Base-by-base conservation (phyloP, 2,329 filamentous ascomycete genomes). In the Beauveria sp. region DNA sequence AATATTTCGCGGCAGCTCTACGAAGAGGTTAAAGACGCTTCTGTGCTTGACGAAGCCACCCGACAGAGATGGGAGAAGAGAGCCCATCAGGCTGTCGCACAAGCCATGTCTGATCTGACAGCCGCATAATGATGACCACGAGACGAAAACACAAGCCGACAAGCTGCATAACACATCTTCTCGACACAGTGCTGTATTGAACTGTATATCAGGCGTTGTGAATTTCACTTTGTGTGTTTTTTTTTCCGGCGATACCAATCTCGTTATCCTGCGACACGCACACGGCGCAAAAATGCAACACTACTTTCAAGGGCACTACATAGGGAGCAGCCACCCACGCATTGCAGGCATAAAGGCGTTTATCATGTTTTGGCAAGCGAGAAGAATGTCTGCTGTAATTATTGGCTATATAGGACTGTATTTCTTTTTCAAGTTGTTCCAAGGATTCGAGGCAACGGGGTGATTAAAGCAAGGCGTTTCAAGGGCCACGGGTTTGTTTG, bases 1-100 rank as follows among this genome's bases (percentile, higher is more conserved):
- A 88, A 89, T 64, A 87, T 98, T 40, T 97, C 91, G 48, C 88
- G 91, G 62, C 90, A 88, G 76, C 79, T 99, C 63, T 99, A 99
- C 75, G 91, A 86, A 66, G 83, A 86, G 64, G 79, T 84, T 51
- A 78, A 79, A 53, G 77, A 81, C 64, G 79, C 80, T 16, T 75
- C 80, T 22, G 75, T 79, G 26, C 80, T 95, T 34, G 84, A 89
- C 68, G 82, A 88, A 24, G 83, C 85, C 31, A 84, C 85, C 61
- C 83, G 86, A 62, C 83, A 83, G 65, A 83, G 82, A 53, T 91
- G 91, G 83, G 90, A 96, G 76, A 85, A 83, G 67, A 82, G 91
- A 69, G 93, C 92, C 16, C 84, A 80, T 20, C 83, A 87, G 50
- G 92, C 96, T 75, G 93, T 97, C 4, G 84, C 87, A 63, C 86